Percentiles rank a stretch among this genome's conserved stretches.
These are phyloP conservation scores for Epichloe sylvatica DNA, from an alignment of 2,329 filamentous ascomycete species.

Conservation along the genomic window DNA sequence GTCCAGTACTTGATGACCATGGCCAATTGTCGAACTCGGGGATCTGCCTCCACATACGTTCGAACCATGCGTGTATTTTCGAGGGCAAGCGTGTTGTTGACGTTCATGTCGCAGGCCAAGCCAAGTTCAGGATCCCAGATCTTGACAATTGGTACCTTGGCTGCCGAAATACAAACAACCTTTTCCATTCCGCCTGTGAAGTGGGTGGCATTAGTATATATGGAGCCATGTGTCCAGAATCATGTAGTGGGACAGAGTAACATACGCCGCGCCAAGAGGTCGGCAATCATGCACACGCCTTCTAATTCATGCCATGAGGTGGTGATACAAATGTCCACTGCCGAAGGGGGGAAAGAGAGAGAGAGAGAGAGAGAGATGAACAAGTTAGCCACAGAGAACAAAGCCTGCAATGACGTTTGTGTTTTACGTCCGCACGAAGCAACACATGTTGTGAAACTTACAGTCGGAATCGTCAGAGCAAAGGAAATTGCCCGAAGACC, in stretches of 20 bases:
- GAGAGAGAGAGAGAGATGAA: background rate
- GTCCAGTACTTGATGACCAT: slow-evolving; percentile 99
- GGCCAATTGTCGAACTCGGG: slow-evolving; percentile 76
- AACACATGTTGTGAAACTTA: slow-evolving; percentile 30
- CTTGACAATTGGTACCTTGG: slow-evolving; percentile 97
- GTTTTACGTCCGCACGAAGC: background rate
- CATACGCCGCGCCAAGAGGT: slow-evolving; percentile 73
- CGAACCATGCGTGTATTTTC: slow-evolving; percentile 98
- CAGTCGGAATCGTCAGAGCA: slow-evolving; percentile 94
- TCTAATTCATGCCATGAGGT: slow-evolving; percentile 80
- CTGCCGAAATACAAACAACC: slow-evolving; percentile 84
- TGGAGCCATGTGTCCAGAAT: background rate
- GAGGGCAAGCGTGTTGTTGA: slow-evolving; percentile 89
- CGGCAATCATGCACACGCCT: slow-evolving; percentile 79
- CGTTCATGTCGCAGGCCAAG: slow-evolving; percentile 93
- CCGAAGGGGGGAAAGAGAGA: background rate
- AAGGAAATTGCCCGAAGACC: slow-evolving; percentile 90
- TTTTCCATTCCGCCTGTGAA: slow-evolving; percentile 83
- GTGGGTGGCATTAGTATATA: background rate
- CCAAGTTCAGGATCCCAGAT: slow-evolving; percentile 91
- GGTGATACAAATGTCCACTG: slow-evolving; percentile 95
- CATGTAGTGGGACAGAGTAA: slow-evolving; percentile 6
- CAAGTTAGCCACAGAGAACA: slow-evolving; percentile 5
- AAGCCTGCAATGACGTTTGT: background rate
- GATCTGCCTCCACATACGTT: slow-evolving; percentile 87